Evolutionary conservation across 768 basidiomycete species (phyloP).

Genomic region (Mycena sanguinolenta): DNA sequence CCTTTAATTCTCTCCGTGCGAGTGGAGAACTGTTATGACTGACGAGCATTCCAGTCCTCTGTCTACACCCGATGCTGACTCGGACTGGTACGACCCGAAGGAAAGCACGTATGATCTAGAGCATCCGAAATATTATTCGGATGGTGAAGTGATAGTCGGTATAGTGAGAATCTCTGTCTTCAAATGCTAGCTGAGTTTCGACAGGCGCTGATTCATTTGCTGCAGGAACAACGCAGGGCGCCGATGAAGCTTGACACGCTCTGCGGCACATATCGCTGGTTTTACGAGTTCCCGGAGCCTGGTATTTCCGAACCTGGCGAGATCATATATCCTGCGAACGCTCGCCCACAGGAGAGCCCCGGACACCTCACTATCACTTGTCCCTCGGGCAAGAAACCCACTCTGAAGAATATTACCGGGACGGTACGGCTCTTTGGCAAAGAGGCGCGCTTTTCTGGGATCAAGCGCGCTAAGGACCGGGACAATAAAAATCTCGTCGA

Average conservation of each 20-base stretch:
- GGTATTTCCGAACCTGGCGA: conserved; percentile 15
- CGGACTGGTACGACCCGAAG: conserved; percentile 36
- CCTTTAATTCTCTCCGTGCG: neutral
- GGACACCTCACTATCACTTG: conserved; percentile 34
- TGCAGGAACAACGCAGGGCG: conserved; percentile 32
- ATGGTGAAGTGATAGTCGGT: conserved; percentile 34
- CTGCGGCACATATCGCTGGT: conserved; percentile 33
- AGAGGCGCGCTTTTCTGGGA: conserved; percentile 32
- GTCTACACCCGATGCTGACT: neutral
- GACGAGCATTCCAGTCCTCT: conserved; percentile 20
- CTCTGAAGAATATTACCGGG: conserved; percentile 35
- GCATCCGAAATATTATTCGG: conserved; percentile 33
- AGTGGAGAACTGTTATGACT: neutral
- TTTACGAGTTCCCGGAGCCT: conserved; percentile 37
- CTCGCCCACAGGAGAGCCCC: conserved; percentile 13
- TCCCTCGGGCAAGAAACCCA: conserved; percentile 29
- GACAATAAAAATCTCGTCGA: conserved; percentile 24
- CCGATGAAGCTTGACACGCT: conserved; percentile 30
- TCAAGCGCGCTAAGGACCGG: conserved; percentile 32
- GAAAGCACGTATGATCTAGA: conserved; percentile 28
- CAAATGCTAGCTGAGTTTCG: neutral
- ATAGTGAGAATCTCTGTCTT: conserved; percentile 20
- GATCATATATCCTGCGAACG: conserved; percentile 8
- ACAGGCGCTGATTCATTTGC: conserved; percentile 6
- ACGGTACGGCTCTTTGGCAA: conserved; percentile 35